Evolutionary conservation across 2,329 filamentous ascomycete species (phyloP).

Genomic region (Didymella pinodella): DNA sequence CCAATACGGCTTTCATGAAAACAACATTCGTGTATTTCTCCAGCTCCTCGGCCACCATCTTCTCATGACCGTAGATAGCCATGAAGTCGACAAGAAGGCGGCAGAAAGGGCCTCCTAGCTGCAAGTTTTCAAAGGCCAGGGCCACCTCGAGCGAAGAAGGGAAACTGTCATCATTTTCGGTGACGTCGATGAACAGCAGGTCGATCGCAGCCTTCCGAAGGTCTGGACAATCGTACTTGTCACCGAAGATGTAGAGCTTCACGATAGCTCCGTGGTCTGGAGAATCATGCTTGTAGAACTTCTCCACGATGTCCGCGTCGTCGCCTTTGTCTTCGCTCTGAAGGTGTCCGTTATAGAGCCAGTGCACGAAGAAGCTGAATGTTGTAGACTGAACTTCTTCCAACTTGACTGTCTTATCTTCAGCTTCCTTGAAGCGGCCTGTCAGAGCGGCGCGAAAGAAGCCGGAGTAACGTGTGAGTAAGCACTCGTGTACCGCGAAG

Average conservation of each 20-base stretch:
- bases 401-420: not conserved
- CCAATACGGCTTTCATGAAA: not conserved
- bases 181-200: not conserved
- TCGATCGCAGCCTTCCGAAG: not conserved
- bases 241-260: not conserved
- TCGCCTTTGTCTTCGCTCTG: not conserved
- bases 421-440: not conserved
- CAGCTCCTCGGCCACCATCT: too few relatives aligned
- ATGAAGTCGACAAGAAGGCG: too few relatives aligned
- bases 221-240: not conserved
- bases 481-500: not conserved
- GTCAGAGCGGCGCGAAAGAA: not conserved
- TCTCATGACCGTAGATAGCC: too few relatives aligned
- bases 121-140: too few relatives aligned
- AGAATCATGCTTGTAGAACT: not conserved
- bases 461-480: not conserved
- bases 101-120: too few relatives aligned
- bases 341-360: not conserved
- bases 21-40: not conserved
- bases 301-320: not conserved
- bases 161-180: not conserved
- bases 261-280: not conserved
- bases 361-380: not conserved
- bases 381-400: not conserved
- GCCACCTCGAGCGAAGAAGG: not conserved